Percentiles rank a stretch among this genome's conserved stretches.
Conservation (phyloP, 2,329 filamentous ascomycete genomes). For the Exophiala xenobiotica region DNA sequence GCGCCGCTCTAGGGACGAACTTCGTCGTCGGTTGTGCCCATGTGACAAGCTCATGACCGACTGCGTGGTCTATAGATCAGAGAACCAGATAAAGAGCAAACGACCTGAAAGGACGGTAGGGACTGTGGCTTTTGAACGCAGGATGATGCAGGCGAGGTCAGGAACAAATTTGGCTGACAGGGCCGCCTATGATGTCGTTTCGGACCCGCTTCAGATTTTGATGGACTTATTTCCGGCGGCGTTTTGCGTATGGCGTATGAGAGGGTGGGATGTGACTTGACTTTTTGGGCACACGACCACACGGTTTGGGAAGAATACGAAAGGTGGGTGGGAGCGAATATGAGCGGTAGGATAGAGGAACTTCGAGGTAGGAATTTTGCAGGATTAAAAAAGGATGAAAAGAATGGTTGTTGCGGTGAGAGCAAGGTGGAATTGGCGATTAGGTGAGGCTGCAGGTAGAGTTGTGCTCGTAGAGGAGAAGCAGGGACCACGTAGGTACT, state of each 20-base stretch:
- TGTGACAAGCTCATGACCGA: conserved; percentile 42
- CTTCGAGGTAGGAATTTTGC: background rate
- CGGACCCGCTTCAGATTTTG: conserved; percentile 11
- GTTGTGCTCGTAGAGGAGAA: too few species aligned
- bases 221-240: background rate
- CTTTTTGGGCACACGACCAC: background rate
- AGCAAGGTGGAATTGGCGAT: background rate
- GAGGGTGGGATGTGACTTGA: background rate
- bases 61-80: background rate
- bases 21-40: conserved; percentile 39
- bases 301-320: background rate
- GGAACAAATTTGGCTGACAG: background rate
- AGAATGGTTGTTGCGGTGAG: conserved; percentile 1
- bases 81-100: background rate
- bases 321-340: background rate
- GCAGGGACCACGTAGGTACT: too few species aligned
- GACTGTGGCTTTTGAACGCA: too few species aligned
- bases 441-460: too few species aligned
- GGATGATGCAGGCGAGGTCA: background rate
- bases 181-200: conserved; percentile 14
- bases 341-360: background rate
- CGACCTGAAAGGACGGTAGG: too few species aligned
- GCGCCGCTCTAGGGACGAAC: conserved; percentile 40
- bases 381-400: background rate
- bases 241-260: background rate